Evolutionary conservation across 2,329 filamentous ascomycete genomes (phyloP).

Genomic region (Escovopsis sp.): DNA sequence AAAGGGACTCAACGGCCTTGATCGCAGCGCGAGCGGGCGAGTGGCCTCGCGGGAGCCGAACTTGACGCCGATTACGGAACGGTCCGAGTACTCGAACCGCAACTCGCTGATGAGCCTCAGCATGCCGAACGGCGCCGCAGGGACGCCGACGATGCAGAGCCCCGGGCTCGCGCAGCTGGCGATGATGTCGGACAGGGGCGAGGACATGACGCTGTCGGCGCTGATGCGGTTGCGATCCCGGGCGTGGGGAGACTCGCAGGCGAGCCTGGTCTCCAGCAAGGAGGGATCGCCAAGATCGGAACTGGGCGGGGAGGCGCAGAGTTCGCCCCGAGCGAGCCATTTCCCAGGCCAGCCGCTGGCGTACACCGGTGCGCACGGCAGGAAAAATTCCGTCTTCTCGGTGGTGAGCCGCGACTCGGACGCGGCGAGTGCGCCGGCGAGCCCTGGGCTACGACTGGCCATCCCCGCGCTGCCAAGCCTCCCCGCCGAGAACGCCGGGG

Average conservation of each 20-base stretch:
- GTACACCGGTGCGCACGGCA: constrained; percentile 18
- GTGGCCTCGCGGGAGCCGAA: constrained; percentile 72
- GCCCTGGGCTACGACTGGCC: constrained; percentile 34
- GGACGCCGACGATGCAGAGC: constrained; percentile 38
- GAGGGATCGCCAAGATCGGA: constrained; percentile 36
- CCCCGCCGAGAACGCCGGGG: constrained; percentile 1
- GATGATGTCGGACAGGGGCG: constrained; percentile 37
- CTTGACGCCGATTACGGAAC: constrained; percentile 87
- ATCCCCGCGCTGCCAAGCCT: constrained; percentile 10
- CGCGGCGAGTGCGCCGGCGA: constrained; percentile 28
- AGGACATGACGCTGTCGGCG: constrained; percentile 58
- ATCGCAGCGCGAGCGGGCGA: constrained; percentile 58
- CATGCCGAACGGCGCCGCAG: constrained; percentile 24
- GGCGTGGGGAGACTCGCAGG: constrained; percentile 70
- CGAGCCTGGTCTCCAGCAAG: constrained; percentile 44
- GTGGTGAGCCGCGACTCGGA: constrained; percentile 33
- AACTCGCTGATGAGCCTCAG: constrained; percentile 72
- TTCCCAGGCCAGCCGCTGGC: constrained; percentile 6
- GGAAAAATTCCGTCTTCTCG: constrained; percentile 36
- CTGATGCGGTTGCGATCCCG: constrained; percentile 57
- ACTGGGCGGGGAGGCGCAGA: constrained; percentile 28
- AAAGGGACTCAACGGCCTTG: constrained; percentile 37
- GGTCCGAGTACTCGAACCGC: constrained; percentile 88
- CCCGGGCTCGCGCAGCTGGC: constrained; percentile 68
- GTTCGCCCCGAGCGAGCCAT: constrained; percentile 22